A percentile compares a stretch with the other conserved stretches of the same genome.
Conservation (phyloP, 2,329 filamentous ascomycete species). For the Drechslerella coelobrocha region DNA sequence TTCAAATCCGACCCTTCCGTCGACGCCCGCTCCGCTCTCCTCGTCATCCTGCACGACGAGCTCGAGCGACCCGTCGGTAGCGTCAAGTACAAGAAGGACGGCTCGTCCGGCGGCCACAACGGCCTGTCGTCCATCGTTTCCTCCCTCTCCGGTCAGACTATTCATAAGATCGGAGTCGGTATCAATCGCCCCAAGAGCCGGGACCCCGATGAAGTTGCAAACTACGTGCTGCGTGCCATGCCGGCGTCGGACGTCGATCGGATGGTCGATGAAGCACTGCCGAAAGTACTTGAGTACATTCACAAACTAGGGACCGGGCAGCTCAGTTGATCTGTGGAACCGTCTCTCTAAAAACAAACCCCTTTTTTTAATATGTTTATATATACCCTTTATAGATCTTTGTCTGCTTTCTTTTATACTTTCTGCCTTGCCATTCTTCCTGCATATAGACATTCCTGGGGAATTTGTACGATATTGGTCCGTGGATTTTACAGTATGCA, state of each 20-base stretch:
- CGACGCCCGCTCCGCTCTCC: constrained; percentile 58
- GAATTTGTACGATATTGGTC: too few species aligned
- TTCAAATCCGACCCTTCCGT: constrained; percentile 56
- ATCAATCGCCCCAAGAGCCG: constrained; percentile 82
- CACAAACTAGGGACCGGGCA: not conserved
- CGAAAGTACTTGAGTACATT: constrained; percentile 64
- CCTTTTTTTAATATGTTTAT: too few species aligned
- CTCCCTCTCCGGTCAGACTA: constrained; percentile 59
- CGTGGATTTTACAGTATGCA: too few species aligned
- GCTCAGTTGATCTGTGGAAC: too few species aligned
- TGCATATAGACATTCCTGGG: too few species aligned
- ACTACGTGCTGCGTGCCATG: constrained; percentile 79
- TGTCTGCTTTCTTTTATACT: too few species aligned
- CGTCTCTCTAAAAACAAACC: too few species aligned
- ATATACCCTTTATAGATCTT: too few species aligned
- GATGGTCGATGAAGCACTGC: constrained; percentile 64
- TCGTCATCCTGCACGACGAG: constrained; percentile 90
- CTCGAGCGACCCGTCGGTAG: constrained; percentile 75
- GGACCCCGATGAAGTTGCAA: constrained; percentile 71
- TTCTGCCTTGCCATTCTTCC: too few species aligned
- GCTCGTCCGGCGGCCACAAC: constrained; percentile 75
- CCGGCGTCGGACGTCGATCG: constrained; percentile 62
- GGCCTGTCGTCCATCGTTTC: constrained; percentile 73
- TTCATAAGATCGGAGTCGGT: constrained; percentile 73
- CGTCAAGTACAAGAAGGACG: constrained; percentile 70